Conservation (phyloP, 768 basidiomycete genomes). For the Leccinum sublutescens region DNA sequence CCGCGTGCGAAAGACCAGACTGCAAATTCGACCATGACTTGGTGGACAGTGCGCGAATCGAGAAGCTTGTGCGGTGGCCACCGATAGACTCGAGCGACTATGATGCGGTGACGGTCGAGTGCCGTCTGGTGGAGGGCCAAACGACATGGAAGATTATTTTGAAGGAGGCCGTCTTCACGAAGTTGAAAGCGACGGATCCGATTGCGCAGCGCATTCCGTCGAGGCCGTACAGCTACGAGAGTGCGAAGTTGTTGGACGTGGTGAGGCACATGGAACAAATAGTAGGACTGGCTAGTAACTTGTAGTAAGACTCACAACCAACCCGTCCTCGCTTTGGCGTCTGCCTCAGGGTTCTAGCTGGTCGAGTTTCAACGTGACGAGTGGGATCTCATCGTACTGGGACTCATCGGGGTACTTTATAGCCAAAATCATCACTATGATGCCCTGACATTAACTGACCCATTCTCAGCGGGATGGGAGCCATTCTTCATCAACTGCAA, state of each 20-base stretch:
- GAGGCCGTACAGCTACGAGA: slow-evolving; percentile 16
- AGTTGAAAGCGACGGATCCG: slow-evolving; percentile 12
- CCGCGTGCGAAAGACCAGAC: slow-evolving; percentile 4
- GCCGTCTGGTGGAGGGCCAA: slow-evolving; percentile 8
- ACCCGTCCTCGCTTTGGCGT: slow-evolving; percentile 92
- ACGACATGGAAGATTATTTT: slow-evolving; percentile 15
- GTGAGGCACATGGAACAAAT: slow-evolving; percentile 13
- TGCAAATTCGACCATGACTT: slow-evolving; percentile 21
- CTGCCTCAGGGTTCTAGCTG: slow-evolving; percentile 75
- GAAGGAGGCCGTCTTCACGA: slow-evolving; percentile 11
- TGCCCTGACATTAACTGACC: too few species aligned
- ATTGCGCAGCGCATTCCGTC: slow-evolving; percentile 8
- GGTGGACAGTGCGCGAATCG: slow-evolving; percentile 12
- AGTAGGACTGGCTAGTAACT: slow-evolving; percentile 3
- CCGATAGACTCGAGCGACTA: not conserved
- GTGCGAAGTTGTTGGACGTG: slow-evolving; percentile 13
- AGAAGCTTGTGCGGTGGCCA: slow-evolving; percentile 16
- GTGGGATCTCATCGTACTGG: slow-evolving; percentile 31
- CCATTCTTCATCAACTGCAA: too few species aligned
- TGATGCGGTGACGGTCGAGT: slow-evolving; percentile 20
- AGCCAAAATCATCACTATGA: too few species aligned
- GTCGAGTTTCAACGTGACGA: slow-evolving; percentile 92
- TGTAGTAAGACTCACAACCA: slow-evolving; percentile 62
- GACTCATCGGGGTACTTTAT: not conserved
- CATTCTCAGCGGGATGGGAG: too few species aligned